Evolutionary conservation across 257 asterid genomes (phyloP).

Genomic region (Penstemon newberryi): DNA sequence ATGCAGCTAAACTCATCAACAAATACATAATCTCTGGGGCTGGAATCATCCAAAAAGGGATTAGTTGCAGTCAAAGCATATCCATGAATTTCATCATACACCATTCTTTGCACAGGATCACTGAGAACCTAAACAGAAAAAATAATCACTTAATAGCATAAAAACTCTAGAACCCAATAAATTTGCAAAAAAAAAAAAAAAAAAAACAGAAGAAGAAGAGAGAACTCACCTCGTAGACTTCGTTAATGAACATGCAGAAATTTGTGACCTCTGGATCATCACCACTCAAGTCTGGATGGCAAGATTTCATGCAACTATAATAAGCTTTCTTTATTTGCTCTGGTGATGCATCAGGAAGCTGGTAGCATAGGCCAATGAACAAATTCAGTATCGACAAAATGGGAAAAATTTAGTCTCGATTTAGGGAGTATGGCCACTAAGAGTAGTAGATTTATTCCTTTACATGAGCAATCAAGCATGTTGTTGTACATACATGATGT

Average conservation of each 20-base stretch:
- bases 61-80: conserved; percentile 80
- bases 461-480: too few relatives aligned
- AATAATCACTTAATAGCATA: conserved; percentile 27
- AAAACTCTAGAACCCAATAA: not conserved
- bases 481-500: too few relatives aligned
- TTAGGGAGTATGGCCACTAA: not conserved
- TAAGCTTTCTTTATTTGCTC: conserved; percentile 94
- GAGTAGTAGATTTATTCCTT: not conserved
- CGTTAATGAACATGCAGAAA: conserved; percentile 95
- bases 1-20: conserved; percentile 99
- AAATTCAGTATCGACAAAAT: conserved; percentile 14
- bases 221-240: conserved; percentile 75
- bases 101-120: conserved; percentile 93
- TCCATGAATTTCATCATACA: conserved; percentile 96
- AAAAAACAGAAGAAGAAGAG: conserved; percentile 1
- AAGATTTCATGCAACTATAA: conserved; percentile 93
- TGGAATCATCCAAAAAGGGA: conserved; percentile 82
- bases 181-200: conserved; percentile 10
- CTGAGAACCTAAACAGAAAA: conserved; percentile 76
- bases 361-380: conserved; percentile 15
- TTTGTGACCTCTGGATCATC: conserved; percentile 83
- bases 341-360: conserved; percentile 97
- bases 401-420: not conserved
- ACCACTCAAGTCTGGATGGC: conserved; percentile 99
- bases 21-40: conserved; percentile 75